Evolutionary conservation across 2,329 filamentous ascomycete species (phyloP).

Genomic region (Xylariaceae sp.): DNA sequence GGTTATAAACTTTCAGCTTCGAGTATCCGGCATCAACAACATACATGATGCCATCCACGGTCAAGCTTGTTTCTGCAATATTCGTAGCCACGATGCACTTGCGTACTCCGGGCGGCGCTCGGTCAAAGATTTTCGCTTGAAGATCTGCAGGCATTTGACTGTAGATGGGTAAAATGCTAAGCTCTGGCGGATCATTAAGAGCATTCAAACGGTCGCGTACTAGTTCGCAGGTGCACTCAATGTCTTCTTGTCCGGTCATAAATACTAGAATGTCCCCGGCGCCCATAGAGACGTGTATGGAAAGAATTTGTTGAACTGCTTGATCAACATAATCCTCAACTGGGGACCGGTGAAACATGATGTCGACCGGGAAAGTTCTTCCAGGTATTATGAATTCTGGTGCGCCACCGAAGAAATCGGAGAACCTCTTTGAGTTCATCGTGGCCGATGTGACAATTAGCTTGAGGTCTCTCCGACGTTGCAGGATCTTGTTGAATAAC

Average conservation of each 20-base stretch:
- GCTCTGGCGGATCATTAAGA: conserved; percentile 91
- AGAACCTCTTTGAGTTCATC: conserved; percentile 97
- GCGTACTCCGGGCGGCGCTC: conserved; percentile 84
- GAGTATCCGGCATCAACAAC: conserved; percentile 96
- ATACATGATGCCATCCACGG: conserved; percentile 98
- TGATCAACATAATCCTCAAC: conserved; percentile 98
- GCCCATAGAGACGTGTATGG: conserved; percentile 95
- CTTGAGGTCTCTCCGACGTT: conserved; percentile 88
- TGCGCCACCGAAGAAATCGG: conserved; percentile 93
- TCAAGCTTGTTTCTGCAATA: conserved; percentile 97
- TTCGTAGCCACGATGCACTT: conserved; percentile 99
- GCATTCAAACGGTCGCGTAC: conserved; percentile 86
- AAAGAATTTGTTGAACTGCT: conserved; percentile 92
- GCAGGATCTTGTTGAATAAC: conserved; percentile 94
- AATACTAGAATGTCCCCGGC: conserved; percentile 95
- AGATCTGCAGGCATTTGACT: conserved; percentile 99
- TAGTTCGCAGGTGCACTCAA: conserved; percentile 94
- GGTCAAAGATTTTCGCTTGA: conserved; percentile 97
- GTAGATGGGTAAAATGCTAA: conserved; percentile 96
- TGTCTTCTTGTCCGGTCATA: conserved; percentile 99
- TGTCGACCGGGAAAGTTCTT: conserved; percentile 94
- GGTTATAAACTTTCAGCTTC: conserved; percentile 98
- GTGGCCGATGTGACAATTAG: conserved; percentile 97
- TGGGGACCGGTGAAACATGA: conserved; percentile 92
- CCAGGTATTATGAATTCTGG: conserved; percentile 97